Percentiles rank a stretch among this genome's conserved stretches.
phyloP scores from a whole-genome alignment of 2,329 filamentous ascomycete genomes.

The Aquanectria penicillioides region DNA sequence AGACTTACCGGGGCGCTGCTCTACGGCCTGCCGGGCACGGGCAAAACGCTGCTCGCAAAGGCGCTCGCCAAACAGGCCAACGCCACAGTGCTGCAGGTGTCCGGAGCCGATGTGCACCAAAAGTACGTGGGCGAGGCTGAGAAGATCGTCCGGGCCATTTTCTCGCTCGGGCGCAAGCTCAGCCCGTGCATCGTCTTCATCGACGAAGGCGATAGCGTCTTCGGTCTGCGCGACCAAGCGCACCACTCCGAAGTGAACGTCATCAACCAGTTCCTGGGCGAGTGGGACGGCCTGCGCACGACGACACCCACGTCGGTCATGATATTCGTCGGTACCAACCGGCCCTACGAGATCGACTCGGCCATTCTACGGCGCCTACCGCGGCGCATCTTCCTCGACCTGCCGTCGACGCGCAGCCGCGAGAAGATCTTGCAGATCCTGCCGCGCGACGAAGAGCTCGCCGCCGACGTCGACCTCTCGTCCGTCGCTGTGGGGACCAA shows the following conservation, averaged over 20 bases:
- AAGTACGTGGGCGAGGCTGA: neutral
- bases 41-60: neutral
- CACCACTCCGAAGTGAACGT: neutral
- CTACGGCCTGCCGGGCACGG: neutral
- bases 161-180: neutral
- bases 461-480: neutral
- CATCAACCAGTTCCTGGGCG: neutral
- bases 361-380: neutral
- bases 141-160: constrained; percentile 1
- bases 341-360: neutral
- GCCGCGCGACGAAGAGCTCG: neutral
- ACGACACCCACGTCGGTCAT: neutral
- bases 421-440: neutral
- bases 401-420: neutral
- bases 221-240: neutral
- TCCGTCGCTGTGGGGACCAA: neutral
- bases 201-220: constrained; percentile 4
- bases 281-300: neutral
- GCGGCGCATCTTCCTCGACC: neutral
- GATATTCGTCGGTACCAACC: neutral
- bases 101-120: neutral
- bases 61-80: neutral
- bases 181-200: constrained; percentile 11
- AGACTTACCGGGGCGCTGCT: neutral
- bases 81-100: neutral